Percentiles rank a stretch among this genome's conserved stretches.
phyloP scores from a whole-genome alignment of 352 stramenopile genomes.

The Phytophthora palmivora region DNA sequence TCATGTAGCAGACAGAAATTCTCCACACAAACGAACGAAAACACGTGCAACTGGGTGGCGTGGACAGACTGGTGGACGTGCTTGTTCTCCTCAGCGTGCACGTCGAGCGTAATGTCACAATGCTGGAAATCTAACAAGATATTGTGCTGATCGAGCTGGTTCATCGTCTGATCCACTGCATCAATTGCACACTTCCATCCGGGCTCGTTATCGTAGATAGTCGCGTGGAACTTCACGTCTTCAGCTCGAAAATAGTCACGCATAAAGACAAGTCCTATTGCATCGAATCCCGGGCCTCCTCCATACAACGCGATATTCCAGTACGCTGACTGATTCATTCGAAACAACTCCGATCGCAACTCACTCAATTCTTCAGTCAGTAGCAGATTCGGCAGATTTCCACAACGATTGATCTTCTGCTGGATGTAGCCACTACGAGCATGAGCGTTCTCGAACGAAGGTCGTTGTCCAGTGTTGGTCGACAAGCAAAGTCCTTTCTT shows the following conservation, averaged over 20 bases:
- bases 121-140: constrained; percentile 49
- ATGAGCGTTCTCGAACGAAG: constrained; percentile 64
- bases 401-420: constrained; percentile 76
- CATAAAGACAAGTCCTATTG: constrained; percentile 61
- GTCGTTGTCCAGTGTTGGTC: constrained; percentile 69
- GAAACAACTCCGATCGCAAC: constrained; percentile 64
- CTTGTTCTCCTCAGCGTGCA: constrained; percentile 45
- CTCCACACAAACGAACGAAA: constrained; percentile 80
- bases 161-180: constrained; percentile 41
- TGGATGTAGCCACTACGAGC: constrained; percentile 72
- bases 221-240: constrained; percentile 55
- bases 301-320: constrained; percentile 70
- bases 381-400: constrained; percentile 68
- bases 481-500: constrained; percentile 66
- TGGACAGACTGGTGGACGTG: constrained; percentile 35
- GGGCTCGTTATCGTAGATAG: constrained; percentile 77
- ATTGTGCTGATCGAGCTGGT: constrained; percentile 26
- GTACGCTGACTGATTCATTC: constrained; percentile 23
- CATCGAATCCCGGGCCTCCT: constrained; percentile 66
- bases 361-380: constrained; percentile 56
- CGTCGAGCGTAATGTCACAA: constrained; percentile 69
- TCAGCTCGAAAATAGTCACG: constrained; percentile 56
- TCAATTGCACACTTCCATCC: constrained; percentile 58
- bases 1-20: constrained; percentile 64
- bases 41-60: constrained; percentile 59